phyloP scores from a whole-genome alignment of 1,284 basidiomycete genomes.

The Rhodotorula sp. region DNA sequence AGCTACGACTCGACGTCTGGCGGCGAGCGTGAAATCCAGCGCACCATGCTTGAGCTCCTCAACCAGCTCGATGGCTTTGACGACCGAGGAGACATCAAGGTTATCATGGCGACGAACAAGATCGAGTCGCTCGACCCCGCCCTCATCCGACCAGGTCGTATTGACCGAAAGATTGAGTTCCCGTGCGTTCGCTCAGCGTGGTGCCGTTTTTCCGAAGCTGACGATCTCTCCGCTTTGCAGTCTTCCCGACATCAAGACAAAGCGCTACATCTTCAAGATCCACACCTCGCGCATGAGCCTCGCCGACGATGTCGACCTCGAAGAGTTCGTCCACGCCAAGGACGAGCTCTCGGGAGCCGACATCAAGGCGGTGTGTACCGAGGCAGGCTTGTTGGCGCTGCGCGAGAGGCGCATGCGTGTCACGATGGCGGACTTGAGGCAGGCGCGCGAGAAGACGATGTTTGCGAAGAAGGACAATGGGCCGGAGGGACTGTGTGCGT shows the following conservation, averaged over 20 bases:
- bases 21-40: conserved; percentile 53
- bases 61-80: conserved; percentile 96
- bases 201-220: neutral
- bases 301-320: conserved; percentile 85
- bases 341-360: conserved; percentile 93
- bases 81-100: conserved; percentile 97
- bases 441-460: conserved; percentile 47
- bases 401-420: conserved; percentile 96
- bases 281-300: conserved; percentile 97
- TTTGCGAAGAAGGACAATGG: conserved; percentile 46
- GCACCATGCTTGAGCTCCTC: conserved; percentile 52
- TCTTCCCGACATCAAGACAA: conserved; percentile 90
- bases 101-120: conserved; percentile 85
- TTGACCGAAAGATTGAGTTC: conserved; percentile 86
- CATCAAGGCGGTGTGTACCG: conserved; percentile 81
- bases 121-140: conserved; percentile 96
- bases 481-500: conserved; percentile 44
- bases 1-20: conserved; percentile 53
- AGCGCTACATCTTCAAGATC: conserved; percentile 95
- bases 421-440: conserved; percentile 61
- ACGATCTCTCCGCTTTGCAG: conserved; percentile 57
- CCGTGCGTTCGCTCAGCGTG: conserved; percentile 37
- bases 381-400: conserved; percentile 90
- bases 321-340: conserved; percentile 94
- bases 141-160: conserved; percentile 94